These are phyloP conservation scores for Blepharisma stoltei DNA, from an alignment of 73 alveolate species.

Conservation along the genomic window DNA sequence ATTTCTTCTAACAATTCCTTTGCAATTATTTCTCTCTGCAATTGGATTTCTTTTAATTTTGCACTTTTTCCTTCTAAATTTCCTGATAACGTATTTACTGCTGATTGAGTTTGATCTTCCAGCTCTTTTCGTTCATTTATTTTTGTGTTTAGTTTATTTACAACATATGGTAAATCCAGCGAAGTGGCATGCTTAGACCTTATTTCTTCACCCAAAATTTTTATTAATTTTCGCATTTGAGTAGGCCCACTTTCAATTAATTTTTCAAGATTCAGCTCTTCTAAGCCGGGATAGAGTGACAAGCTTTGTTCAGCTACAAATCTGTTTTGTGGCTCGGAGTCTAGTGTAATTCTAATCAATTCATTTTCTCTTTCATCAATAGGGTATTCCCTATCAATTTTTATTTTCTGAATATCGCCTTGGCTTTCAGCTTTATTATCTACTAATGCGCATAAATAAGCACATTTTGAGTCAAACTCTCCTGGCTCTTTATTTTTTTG, in stretches of 20 bases:
- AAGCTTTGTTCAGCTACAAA: not conserved
- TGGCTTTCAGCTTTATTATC: not conserved
- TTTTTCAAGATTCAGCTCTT: constrained; percentile 1
- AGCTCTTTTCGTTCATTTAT: not conserved
- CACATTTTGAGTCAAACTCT: not conserved
- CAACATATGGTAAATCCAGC: not conserved
- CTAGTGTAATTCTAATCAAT: not conserved
- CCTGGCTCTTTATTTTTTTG: not conserved
- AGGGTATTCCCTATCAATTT: not conserved
- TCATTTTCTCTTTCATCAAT: not conserved
- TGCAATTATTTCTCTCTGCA: not conserved
- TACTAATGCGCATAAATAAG: not conserved
- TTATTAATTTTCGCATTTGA: constrained; percentile 1
- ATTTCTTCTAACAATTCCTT: not conserved
- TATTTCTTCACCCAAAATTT: constrained; percentile 15
- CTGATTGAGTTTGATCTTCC: not conserved
- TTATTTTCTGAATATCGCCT: not conserved
- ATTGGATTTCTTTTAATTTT: not conserved
- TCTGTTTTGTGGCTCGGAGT: not conserved
- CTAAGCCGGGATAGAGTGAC: not conserved
- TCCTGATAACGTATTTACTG: not conserved
- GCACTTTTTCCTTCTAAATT: not conserved
- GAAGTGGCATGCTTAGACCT: not conserved
- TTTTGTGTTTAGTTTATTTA: not conserved
- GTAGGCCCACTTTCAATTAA: not conserved